Base-by-base conservation (phyloP, 345 rosid species). In the Gossypium herbaceum region DNA sequence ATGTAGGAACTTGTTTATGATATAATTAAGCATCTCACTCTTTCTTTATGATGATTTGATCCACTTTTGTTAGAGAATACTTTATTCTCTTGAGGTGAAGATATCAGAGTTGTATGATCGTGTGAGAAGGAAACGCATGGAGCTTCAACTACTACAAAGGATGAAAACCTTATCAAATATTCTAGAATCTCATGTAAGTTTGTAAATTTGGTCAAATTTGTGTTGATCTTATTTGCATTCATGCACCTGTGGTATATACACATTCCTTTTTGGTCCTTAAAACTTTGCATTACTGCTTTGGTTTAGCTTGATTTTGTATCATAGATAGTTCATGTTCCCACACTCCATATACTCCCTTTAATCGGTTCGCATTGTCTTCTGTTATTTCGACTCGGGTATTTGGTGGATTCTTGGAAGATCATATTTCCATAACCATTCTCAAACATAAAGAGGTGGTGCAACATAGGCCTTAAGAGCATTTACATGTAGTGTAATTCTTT, bases 101-200 rank as follows among this genome's bases (percentile, higher is more conserved):
- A 86, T 92, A 68, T 74, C 90, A 12, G 90, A 89, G 69, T 25
- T 94, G 67, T 79, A 81, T 50, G 87, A 86, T 27, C 88, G 88
- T 19, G 93, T 92, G 77, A 81, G 80, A 82, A 82, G 71, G 80
- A 94, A 87, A 78, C 88, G 92, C 51, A 73, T 76, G 27, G 90
- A 91, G 75, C 84, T 91, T 54, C 84, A 78, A 71, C 54, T 73
- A 17, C 63, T 91, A 72, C 82, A 48, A 76, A 86, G 87, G 80
- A 15, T 61, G 6, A 81, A 85, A 75, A 83, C 82, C 72, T 73
- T 88, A 47, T 78, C 86, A 27, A 79, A 84, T 65, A 84, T 94
- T 80, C 80, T 88, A 1, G 91, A 88, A 60, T 78, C 88, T 80
- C 97, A 94, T 73, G 97, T 92, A 88, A 87, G 94, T 25, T 63